Evolutionary conservation across 768 basidiomycete genomes (phyloP).

Genomic region (Lentinula raphanica): DNA sequence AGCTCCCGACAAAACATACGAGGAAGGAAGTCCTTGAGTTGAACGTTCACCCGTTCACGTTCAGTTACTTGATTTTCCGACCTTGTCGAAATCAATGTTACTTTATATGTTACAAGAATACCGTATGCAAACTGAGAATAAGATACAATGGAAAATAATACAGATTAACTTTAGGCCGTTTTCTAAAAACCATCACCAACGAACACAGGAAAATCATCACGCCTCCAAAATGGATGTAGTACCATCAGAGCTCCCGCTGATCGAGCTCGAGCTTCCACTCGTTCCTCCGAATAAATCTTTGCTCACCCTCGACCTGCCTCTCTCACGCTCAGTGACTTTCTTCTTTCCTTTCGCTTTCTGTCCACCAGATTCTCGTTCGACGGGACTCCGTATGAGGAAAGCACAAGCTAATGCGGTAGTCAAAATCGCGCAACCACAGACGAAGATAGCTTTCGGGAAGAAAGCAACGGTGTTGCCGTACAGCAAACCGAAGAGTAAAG

Average conservation of each 20-base stretch:
- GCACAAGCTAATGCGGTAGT: conserved; percentile 30
- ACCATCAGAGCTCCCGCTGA: not conserved
- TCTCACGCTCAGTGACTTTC: conserved; percentile 18
- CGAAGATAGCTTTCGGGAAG: conserved; percentile 70
- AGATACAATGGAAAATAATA: not conserved
- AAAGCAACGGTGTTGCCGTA: conserved; percentile 65
- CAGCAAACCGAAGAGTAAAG: conserved; percentile 66
- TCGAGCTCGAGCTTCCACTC: not conserved
- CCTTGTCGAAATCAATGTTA: too few species aligned
- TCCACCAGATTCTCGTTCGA: conserved; percentile 15
- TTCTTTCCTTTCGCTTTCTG: conserved; percentile 18
- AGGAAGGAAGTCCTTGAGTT: too few species aligned
- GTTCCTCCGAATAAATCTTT: conserved; percentile 32
- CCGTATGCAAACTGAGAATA: not conserved
- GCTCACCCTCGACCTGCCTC: conserved; percentile 42
- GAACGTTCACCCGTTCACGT: too few species aligned
- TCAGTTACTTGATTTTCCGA: too few species aligned
- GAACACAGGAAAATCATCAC: not conserved
- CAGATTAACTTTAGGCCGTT: not conserved
- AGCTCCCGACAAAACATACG: not conserved
- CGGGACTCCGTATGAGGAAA: conserved; percentile 37
- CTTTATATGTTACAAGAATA: not conserved
- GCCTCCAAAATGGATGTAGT: not conserved
- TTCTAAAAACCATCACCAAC: not conserved
- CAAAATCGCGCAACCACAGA: conserved; percentile 47